phyloP scores from a whole-genome alignment of 129 eudicot genomes.

The Sambucus nigra region DNA sequence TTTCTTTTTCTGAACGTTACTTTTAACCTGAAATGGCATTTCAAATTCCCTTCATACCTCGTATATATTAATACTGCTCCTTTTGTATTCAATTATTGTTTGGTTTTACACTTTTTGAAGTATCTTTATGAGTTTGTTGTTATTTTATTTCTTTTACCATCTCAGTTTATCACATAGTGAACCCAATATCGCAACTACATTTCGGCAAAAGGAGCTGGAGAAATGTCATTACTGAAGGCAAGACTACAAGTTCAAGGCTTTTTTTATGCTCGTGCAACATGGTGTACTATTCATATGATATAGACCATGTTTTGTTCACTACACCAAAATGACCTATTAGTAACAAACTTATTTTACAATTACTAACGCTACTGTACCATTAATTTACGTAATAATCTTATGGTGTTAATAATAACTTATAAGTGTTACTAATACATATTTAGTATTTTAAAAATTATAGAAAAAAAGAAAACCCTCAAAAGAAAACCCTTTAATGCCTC shows the following conservation, averaged over 20 bases:
- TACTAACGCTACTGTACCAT: no score
- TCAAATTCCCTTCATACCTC: not conserved
- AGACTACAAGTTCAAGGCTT: slow-evolving; percentile 98
- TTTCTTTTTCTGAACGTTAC: not conserved
- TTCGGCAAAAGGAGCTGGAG: slow-evolving; percentile 96
- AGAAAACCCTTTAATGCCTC: no score
- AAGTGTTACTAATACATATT: no score
- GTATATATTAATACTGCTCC: not conserved
- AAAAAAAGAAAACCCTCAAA: no score
- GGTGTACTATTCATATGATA: slow-evolving; percentile 9
- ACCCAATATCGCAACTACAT: slow-evolving; percentile 78
- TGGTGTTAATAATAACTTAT: no score
- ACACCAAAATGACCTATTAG: no score
- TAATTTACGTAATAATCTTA: no score
- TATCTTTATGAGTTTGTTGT: not conserved
- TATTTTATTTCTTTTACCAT: slow-evolving; percentile 12
- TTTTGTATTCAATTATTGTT: not conserved
- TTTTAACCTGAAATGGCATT: not conserved
- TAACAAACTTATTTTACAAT: no score
- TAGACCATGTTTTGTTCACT: slow-evolving; percentile 11
- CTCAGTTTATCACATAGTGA: slow-evolving; percentile 85
- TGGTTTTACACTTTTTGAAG: slow-evolving; percentile 2
- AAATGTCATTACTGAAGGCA: slow-evolving; percentile 69
- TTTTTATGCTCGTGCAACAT: slow-evolving; percentile 15
- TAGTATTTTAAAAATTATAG: no score